These are phyloP conservation scores for Rhynchospora breviuscula DNA, from an alignment of 176 grass and related monocot species.

Conservation along the genomic window DNA sequence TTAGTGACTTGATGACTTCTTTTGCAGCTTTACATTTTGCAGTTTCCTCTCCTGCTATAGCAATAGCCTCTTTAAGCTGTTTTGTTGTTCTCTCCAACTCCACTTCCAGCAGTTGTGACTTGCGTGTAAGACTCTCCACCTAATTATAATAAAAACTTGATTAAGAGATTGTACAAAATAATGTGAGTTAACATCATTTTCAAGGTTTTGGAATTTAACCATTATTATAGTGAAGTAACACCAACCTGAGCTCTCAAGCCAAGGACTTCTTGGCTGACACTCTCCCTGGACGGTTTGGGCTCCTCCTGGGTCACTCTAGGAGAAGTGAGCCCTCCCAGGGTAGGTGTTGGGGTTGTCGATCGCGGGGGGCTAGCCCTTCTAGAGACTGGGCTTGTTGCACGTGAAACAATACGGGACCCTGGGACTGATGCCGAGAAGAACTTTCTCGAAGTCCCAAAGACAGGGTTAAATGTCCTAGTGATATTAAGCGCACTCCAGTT, in stretches of 20 bases:
- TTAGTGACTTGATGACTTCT: slow-evolving; percentile 94
- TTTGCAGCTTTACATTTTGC: slow-evolving; percentile 92
- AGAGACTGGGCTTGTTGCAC: slow-evolving; percentile 80
- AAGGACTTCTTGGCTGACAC: slow-evolving; percentile 55
- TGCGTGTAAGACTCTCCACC: slow-evolving; percentile 76
- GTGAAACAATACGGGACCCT: slow-evolving; percentile 92
- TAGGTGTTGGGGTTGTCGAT: slow-evolving; percentile 86
- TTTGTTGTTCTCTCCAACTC: slow-evolving; percentile 82
- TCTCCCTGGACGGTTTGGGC: slow-evolving; percentile 47
- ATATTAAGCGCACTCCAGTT: slow-evolving; percentile 78
- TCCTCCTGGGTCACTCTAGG: slow-evolving; percentile 42
- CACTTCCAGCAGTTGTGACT: slow-evolving; percentile 70
- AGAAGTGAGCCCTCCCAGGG: slow-evolving; percentile 70
- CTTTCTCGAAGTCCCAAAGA: slow-evolving; percentile 97
- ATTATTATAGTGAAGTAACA: not conserved
- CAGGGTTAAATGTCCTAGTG: slow-evolving; percentile 91
- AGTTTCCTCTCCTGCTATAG: slow-evolving; percentile 78
- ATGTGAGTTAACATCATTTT: not conserved
- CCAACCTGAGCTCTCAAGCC: slow-evolving; percentile 85
- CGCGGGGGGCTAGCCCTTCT: slow-evolving; percentile 78
- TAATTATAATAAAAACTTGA: slow-evolving; percentile 27
- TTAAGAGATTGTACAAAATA: not conserved
- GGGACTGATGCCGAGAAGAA: slow-evolving; percentile 96
- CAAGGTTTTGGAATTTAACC: not conserved
- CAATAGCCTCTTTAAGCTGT: slow-evolving; percentile 85